Conservation (phyloP, 2,329 filamentous ascomycete species). For the Talaromyces islandicus region DNA sequence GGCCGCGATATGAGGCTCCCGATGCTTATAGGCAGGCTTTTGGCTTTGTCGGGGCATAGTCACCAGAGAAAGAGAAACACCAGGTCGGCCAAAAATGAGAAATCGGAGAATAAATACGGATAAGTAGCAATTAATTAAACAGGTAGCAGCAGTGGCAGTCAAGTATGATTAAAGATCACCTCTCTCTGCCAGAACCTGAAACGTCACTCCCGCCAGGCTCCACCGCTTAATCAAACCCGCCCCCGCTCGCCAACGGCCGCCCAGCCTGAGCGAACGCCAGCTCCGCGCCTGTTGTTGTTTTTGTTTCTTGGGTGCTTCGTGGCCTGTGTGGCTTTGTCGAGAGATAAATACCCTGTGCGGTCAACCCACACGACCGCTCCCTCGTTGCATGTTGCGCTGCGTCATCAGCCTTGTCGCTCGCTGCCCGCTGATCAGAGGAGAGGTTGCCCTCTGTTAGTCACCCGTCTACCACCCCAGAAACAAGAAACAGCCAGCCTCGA, state of each 20-base stretch:
- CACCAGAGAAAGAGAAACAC: background rate
- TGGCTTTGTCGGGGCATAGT: background rate
- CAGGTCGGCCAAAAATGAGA: background rate
- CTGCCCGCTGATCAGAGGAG: background rate
- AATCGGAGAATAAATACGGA: background rate
- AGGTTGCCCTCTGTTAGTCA: background rate
- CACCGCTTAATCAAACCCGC: background rate
- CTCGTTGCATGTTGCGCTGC: background rate
- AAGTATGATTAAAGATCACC: background rate
- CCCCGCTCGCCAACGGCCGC: background rate
- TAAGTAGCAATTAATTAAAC: too few species aligned
- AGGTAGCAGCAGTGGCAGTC: too few species aligned
- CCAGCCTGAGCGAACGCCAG: background rate
- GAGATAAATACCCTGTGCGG: background rate
- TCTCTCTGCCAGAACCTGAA: slow-evolving; percentile 5
- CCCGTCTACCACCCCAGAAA: background rate
- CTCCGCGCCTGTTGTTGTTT: background rate
- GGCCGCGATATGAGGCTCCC: background rate
- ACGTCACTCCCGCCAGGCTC: background rate
- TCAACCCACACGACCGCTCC: background rate
- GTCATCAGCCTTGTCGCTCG: background rate
- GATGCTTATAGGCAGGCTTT: background rate
- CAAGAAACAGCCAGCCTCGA: slow-evolving; percentile 22
- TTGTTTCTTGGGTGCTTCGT: background rate
- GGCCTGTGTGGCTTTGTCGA: background rate